Evolutionary conservation across 2,329 filamentous ascomycete genomes (phyloP).

Genomic region (Dactylonectria macrodidyma): DNA sequence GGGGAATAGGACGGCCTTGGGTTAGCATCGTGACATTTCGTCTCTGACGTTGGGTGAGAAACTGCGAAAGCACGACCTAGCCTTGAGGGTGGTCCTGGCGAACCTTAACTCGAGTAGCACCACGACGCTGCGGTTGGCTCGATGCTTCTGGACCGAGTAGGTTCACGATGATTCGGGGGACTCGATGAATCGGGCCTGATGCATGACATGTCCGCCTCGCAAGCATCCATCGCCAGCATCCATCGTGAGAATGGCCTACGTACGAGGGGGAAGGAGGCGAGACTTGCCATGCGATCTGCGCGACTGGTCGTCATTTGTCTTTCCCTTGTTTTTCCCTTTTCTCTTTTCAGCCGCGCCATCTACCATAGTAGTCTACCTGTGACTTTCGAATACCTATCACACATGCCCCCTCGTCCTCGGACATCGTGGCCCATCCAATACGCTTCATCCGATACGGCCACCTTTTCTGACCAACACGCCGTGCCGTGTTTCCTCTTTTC

Average conservation of each 20-base stretch:
- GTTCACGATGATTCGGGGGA: neutral
- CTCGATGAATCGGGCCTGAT: neutral
- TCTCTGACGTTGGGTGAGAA: neutral
- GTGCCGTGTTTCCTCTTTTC: neutral
- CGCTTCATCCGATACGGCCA: neutral
- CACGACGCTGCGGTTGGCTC: neutral
- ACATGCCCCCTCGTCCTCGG: neutral
- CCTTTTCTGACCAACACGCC: neutral
- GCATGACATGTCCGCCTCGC: neutral
- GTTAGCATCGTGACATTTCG: neutral
- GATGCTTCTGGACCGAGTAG: neutral
- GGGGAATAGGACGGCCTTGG: slow-evolving; percentile 13
- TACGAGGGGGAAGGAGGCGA: neutral
- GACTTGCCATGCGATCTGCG: slow-evolving; percentile 16
- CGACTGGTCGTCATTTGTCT: slow-evolving; percentile 9
- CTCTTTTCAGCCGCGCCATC: neutral
- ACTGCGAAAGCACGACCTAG: neutral
- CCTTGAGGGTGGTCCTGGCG: neutral
- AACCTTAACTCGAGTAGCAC: slow-evolving; percentile 13
- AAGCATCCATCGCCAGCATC: slow-evolving; percentile 1
- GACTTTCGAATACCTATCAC: too few relatives aligned
- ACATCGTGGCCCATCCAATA: neutral
- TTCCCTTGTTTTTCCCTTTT: neutral
- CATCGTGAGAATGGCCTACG: neutral
- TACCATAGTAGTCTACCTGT: neutral